Evolutionary conservation across 208 protist species (phyloP).

Genomic region (Trypanosoma grayi): DNA sequence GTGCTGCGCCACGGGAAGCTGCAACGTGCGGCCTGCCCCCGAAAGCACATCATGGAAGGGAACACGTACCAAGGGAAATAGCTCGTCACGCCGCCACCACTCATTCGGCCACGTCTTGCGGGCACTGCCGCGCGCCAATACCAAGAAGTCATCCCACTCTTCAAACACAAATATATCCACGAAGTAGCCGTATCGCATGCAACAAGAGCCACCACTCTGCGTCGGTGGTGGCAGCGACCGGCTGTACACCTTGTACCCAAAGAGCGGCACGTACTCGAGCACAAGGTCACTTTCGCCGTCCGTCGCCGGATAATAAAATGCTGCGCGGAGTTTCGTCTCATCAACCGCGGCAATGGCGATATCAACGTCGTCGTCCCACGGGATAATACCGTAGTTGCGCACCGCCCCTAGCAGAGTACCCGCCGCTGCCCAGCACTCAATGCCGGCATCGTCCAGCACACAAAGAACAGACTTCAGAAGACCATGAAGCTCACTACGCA

Average conservation of each 20-base stretch:
- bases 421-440: slow-evolving; percentile 19
- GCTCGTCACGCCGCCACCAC: slow-evolving; percentile 25
- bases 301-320: slow-evolving; percentile 12
- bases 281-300: slow-evolving; percentile 12
- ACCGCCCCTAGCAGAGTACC: slow-evolving; percentile 38
- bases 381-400: slow-evolving; percentile 33
- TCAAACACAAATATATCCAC: slow-evolving; percentile 31
- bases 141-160: neutral
- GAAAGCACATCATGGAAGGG: neutral
- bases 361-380: slow-evolving; percentile 46
- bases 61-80: slow-evolving; percentile 12
- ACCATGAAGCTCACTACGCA: slow-evolving; percentile 8
- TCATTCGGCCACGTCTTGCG: slow-evolving; percentile 24
- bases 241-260: slow-evolving; percentile 41
- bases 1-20: slow-evolving; percentile 11
- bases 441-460: slow-evolving; percentile 7
- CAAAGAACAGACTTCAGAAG: slow-evolving; percentile 13
- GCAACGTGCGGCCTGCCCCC: neutral
- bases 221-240: slow-evolving; percentile 9
- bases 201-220: neutral
- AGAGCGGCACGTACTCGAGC: slow-evolving; percentile 33
- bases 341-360: slow-evolving; percentile 18
- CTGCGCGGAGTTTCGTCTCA: slow-evolving; percentile 14
- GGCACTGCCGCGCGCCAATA: slow-evolving; percentile 7
- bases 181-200: slow-evolving; percentile 29